Evolutionary conservation across 1,139 yeast genomes (phyloP), one percentile per base, ranked within the genome.

Genomic region (Groenewaldozyma auringiensis): DNA sequence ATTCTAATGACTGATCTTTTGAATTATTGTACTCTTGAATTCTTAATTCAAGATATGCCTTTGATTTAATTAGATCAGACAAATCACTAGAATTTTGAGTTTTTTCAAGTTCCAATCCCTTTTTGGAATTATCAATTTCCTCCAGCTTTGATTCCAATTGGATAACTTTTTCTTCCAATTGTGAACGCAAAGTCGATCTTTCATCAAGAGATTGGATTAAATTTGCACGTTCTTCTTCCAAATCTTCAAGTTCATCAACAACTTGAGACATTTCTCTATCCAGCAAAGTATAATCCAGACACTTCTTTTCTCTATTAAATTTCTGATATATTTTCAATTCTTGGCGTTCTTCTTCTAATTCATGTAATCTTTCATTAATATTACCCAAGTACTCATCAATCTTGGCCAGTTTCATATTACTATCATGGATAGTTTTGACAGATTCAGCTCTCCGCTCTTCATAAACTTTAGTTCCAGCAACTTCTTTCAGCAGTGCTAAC

Each of bases 381-480:
- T 83, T 81, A 4, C 65, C 64, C 56, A 92, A 70, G 58, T 88
- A 79, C 54, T 82, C 88, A 51, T 81, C 86, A 46, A 87, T 86
- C 58, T 88, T 78, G 47, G 75, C 79, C 50, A 82, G 74, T 56
- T 87, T 86, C 51, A 72, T 73, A 50, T 76, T 78, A 0, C 95
- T 81, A 48, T 78, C 80, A 11, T 69, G 70, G 88, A 92, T 85
- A 55, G 87, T 92, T 57, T 81, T 83, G 53, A 75, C 68, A 1
- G 96, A 85, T 49, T 88, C 95, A 49, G 76, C 76, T 47, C 89
- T 69, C 58, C 87, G 85, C 42, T 75, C 70, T 60, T 92, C 98
- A 65, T 92, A 92, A 1, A 89, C 85, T 49, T 81, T 83, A 0
- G 97, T 96, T 14, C 99, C 99, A 43, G 96, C 94, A 29, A 89